Conservation (phyloP, 805 yeast genomes). For the Sugiyamaella boreocaroliniensis region DNA sequence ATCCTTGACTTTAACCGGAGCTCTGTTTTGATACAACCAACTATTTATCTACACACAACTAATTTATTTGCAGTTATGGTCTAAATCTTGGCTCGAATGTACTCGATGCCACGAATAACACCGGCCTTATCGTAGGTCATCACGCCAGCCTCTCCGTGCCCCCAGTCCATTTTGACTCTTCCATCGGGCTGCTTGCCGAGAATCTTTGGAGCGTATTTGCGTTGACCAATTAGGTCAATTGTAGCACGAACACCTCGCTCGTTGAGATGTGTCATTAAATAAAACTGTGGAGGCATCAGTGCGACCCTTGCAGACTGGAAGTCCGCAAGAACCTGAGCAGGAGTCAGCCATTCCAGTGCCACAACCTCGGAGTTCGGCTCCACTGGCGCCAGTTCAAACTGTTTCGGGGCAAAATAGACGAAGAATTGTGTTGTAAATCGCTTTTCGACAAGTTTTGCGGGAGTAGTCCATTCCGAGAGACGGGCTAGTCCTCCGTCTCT, state of each 20-base stretch:
- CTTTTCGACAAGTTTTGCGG: constrained; percentile 17
- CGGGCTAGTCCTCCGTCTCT: constrained; percentile 11
- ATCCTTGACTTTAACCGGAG: background rate
- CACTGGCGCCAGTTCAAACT: constrained; percentile 11
- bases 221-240: constrained; percentile 5
- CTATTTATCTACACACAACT: background rate
- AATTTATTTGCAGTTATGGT: background rate
- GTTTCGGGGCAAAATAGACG: constrained; percentile 17
- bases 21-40: background rate
- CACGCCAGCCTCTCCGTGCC: constrained; percentile 20
- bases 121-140: constrained; percentile 12
- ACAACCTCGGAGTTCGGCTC: constrained; percentile 10
- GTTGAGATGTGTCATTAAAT: constrained; percentile 17
- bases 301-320: constrained; percentile 18
- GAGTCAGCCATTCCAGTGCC: constrained; percentile 25
- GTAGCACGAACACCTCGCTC: constrained; percentile 14
- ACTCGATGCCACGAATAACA: constrained; percentile 7
- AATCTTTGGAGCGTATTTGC: constrained; percentile 21
- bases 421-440: constrained; percentile 28
- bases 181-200: constrained; percentile 17
- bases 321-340: constrained; percentile 19
- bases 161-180: constrained; percentile 23
- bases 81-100: constrained; percentile 1
- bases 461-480: constrained; percentile 28
- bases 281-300: constrained; percentile 30